phyloP scores from a whole-genome alignment of 306 rosid genomes.

The Citrullus colocynthis region DNA sequence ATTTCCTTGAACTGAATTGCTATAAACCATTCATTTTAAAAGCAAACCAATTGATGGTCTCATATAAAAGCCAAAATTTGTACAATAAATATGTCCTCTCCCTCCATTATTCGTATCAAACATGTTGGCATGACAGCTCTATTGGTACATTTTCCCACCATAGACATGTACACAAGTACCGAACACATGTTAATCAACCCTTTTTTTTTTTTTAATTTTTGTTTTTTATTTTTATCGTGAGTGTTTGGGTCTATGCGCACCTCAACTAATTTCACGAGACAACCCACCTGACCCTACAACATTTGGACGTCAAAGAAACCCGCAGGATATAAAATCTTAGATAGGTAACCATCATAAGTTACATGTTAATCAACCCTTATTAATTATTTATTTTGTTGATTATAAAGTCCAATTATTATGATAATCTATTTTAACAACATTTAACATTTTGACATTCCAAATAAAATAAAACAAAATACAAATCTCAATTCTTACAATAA shows the following conservation, averaged over 20 bases:
- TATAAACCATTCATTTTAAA: not conserved
- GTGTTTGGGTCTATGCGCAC: no score
- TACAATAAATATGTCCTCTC: not conserved
- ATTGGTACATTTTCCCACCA: not conserved
- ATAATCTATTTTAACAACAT: not conserved
- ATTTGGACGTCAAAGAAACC: no score
- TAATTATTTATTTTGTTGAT: not conserved
- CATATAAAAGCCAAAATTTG: not conserved
- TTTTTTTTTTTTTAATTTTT: not conserved
- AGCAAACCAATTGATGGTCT: not conserved
- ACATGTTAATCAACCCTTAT: not conserved
- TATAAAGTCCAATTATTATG: not conserved
- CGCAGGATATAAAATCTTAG: no score
- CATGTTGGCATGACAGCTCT: not conserved
- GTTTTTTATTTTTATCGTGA: no score
- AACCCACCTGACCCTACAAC: no score
- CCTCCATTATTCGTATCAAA: not conserved
- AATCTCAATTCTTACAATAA: not conserved
- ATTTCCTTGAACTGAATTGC: no score
- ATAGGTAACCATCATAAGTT: no score
- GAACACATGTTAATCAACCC: not conserved
- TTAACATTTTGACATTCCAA: not conserved
- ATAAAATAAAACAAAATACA: not conserved
- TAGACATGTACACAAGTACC: not conserved
- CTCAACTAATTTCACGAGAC: no score